These are phyloP conservation scores for Beauveria scarabaeidicola DNA, from an alignment of 2,329 filamentous ascomycete genomes.

Conservation along the genomic window DNA sequence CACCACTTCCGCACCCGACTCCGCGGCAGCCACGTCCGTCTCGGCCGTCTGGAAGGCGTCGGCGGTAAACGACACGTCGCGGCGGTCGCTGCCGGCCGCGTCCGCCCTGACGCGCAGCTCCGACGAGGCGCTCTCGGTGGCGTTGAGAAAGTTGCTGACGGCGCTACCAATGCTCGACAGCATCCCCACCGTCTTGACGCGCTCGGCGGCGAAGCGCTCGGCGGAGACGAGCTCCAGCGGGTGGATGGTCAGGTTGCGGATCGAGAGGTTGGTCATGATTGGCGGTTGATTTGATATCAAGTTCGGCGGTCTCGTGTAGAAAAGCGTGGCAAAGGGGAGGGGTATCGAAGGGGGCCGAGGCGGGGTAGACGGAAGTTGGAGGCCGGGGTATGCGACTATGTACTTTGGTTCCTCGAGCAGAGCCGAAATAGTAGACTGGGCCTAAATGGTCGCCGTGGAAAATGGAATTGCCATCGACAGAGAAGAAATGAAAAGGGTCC, in stretches of 20 bases:
- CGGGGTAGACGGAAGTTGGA: background rate
- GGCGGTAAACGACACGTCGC: constrained; percentile 55
- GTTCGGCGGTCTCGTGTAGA: too few species aligned
- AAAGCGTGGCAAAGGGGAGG: background rate
- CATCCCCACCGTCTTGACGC: constrained; percentile 33
- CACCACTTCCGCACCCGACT: constrained; percentile 44
- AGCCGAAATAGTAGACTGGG: too few species aligned
- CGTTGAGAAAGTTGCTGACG: constrained; percentile 37
- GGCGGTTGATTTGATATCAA: too few species aligned
- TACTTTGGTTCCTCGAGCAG: too few species aligned
- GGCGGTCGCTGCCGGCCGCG: constrained; percentile 51
- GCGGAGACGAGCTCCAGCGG: constrained; percentile 64
- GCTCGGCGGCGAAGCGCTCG: constrained; percentile 59
- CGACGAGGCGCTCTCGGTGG: constrained; percentile 25
- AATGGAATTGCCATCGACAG: too few species aligned
- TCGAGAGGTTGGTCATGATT: constrained; percentile 49
- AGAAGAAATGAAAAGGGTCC: too few species aligned
- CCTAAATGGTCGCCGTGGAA: too few species aligned
- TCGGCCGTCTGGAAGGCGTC: constrained; percentile 58
- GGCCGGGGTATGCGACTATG: too few species aligned
- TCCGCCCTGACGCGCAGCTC: constrained; percentile 41
- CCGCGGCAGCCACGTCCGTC: constrained; percentile 48
- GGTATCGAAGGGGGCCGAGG: background rate
- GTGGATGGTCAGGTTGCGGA: constrained; percentile 74
- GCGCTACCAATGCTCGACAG: constrained; percentile 36